Evolutionary conservation across 257 asterid species (phyloP), one percentile per base, ranked within the genome.

Genomic region (Scutellaria minor): DNA sequence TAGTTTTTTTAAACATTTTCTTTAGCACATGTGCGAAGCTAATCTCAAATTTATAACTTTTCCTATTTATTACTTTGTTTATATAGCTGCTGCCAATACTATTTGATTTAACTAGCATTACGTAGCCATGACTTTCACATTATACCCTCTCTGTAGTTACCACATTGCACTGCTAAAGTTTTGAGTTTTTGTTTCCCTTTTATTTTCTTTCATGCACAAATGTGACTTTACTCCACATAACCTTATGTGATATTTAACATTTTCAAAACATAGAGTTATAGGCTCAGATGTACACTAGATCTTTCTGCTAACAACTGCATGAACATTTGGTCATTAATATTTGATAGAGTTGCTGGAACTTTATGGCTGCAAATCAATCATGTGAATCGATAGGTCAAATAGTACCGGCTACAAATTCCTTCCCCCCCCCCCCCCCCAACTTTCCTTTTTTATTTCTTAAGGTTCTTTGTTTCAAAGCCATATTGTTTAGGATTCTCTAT

Each of bases 1-100:
- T 69, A 85, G 99, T 80, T 83, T 64, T 75, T 72, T 56, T 27
- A 41, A 18, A 61, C 51, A 37, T 62, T 47, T 57, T 61, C 44
- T 61, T 73, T 15, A 56, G 68, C 51, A 47, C 40, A 35, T 39
- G 4, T 70, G 37, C 31, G 44, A 9, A 18, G 31, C 68, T 62
- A 51, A 75, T 61, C 50, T 64, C 54, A 27, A 18, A 51, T 31
- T 15, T 10, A 14, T 47, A 37, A 13, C 45, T 44, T 6, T 4
- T 22, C 6, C 11, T 9, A 4, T 6, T 69, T 44, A 6, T 69
- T 45, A 54, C 41, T 13, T 62, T 74, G n/a, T 44, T 42, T 62
- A 53, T 24, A 15, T 53, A 45, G 41, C 44, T 1, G 60, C 51
- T 40, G 42, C 22, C 40, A 45, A 9, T 64, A 10, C 7, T 22